Base-by-base conservation (phyloP, 139 green algal species). In the Micromonas pusilla region DNA sequence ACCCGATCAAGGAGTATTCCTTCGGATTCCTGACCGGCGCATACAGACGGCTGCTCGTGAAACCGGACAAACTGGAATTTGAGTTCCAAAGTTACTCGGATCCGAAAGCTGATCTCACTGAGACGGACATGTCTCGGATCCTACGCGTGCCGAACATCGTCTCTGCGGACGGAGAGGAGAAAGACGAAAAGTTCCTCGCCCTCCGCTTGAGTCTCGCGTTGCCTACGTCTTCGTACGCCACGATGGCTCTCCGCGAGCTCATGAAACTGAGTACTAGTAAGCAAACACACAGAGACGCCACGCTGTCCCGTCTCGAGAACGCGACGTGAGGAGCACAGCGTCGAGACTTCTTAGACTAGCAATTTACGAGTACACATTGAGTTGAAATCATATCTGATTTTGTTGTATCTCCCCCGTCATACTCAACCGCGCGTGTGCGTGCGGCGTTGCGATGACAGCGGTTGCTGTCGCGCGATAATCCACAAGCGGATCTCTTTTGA, bases 221-320 rank as follows among this genome's bases (percentile, higher is more conserved):
- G 72, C 91, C 92, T 1, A 37, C 90, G 0, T 92, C 88, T 4
- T 87, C 77, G 45, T 98, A 98, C 71, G 94, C 94, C 23, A 98
- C 94, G 30, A 98, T 98, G 94, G 72, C 73, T 72, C 34, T 86
- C 34, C 67, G 82, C 3, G 82, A 86, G 37, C 78, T 86, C 33
- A 64, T 77, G 23, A 86, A 86, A 53, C 9, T 25, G 28, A 21
- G 20, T 1, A 21, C 63, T 34, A 37, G n/a, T 34, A 16, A 70
- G 5, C 20, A 31, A 25, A 34, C 63, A 32, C 31, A 32, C 28
- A 70, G 1, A 25, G 63, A 31, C 16, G 31, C 63, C 20, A 70
- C 45, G 45, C 45, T 57, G 9, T 57, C 45, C n/a, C n/a, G n/a
- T n/a, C n/a, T n/a, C n/a, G n/a, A n/a, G n/a, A n/a, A n/a, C n/a